Evolutionary conservation across 1,139 yeast species (phyloP).

Genomic region (Debaryomyces fabryi): DNA sequence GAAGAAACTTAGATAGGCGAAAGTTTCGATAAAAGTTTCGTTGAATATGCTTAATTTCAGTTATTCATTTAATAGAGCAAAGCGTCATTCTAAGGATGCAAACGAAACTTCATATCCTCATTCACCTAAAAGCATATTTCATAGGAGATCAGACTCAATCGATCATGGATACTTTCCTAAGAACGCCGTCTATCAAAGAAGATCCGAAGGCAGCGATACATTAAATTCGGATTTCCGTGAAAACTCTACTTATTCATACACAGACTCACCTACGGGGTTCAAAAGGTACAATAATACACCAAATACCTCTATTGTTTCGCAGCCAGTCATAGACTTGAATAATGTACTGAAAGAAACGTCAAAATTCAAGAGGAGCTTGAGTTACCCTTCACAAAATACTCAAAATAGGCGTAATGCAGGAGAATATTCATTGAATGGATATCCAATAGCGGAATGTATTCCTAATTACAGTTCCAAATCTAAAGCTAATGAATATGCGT

Average conservation of each 20-base stretch:
- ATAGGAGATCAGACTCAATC: background rate
- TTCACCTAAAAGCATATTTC: background rate
- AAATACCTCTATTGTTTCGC: background rate
- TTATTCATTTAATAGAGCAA: conserved; percentile 5
- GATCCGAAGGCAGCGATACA: background rate
- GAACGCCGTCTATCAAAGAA: background rate
- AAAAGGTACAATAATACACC: background rate
- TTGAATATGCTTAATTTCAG: conserved; percentile 4
- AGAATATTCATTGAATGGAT: background rate
- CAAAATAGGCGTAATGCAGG: background rate
- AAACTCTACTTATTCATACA: background rate
- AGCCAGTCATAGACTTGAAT: conserved; percentile 11
- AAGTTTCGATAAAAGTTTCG: background rate
- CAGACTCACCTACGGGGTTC: background rate
- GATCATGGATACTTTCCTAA: background rate
- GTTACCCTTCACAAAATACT: conserved; percentile 1
- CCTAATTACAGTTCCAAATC: background rate
- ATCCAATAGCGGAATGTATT: background rate
- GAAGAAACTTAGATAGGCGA: background rate
- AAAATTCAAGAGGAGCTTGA: conserved; percentile 7
- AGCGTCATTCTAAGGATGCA: background rate
- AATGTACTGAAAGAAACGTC: conserved; percentile 9
- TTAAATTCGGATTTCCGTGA: background rate
- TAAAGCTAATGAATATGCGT: background rate
- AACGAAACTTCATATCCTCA: background rate